Percentiles rank a stretch among this genome's conserved stretches.
Conservation (phyloP, 108 stramenopile genomes). For the Chaetoceros muelleri region DNA sequence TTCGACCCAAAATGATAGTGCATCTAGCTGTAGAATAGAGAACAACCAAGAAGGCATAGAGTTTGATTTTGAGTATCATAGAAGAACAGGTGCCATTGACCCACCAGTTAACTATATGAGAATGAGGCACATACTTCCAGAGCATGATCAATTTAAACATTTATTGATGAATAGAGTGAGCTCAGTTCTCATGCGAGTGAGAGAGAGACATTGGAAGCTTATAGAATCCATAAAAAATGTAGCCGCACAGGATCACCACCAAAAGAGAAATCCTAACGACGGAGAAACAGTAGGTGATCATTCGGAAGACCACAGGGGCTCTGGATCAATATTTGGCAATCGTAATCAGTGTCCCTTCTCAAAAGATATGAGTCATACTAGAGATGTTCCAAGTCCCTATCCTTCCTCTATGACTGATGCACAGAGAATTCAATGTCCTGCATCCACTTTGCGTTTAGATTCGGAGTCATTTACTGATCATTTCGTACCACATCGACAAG, state of each 20-base stretch:
- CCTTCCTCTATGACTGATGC: no score
- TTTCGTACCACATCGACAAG: neutral
- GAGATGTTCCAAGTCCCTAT: no score
- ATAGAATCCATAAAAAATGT: constrained; percentile 2
- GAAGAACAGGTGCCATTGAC: constrained; percentile 40
- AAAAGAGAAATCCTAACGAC: constrained; percentile 10
- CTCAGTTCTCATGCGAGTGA: constrained; percentile 26
- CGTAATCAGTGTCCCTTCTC: no score
- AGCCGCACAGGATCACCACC: neutral
- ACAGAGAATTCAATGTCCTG: no score
- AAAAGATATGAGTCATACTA: no score
- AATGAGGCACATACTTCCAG: constrained; percentile 64
- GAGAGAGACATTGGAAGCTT: constrained; percentile 17
- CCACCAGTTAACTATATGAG: constrained; percentile 65
- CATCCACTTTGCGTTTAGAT: no score
- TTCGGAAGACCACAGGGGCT: no score
- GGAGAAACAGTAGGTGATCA: constrained; percentile 2
- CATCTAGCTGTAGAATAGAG: constrained; percentile 1
- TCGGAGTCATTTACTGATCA: no score
- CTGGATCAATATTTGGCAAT: no score
- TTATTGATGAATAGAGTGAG: constrained; percentile 25
- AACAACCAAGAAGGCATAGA: constrained; percentile 11
- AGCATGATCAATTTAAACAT: constrained; percentile 22
- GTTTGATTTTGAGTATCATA: constrained; percentile 43
- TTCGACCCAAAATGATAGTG: neutral